A percentile compares a stretch with the other conserved stretches of the same genome.
These are phyloP conservation scores for Xylaria sp. DNA, from an alignment of 2,329 filamentous ascomycete genomes.

Conservation along the genomic window DNA sequence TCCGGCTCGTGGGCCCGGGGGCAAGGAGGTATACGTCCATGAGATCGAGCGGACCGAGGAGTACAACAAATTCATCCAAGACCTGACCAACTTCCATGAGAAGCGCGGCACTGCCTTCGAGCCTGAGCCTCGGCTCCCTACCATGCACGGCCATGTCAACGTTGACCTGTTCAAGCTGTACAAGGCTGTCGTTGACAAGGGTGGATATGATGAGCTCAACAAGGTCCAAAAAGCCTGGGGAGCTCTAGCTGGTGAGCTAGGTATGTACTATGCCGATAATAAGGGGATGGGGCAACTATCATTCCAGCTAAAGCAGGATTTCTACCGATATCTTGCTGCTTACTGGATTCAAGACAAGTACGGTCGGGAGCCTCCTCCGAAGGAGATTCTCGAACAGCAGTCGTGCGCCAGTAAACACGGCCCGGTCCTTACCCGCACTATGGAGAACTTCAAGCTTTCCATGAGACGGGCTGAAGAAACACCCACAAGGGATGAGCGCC, in stretches of 20 bases:
- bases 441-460: conserved; percentile 75
- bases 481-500: conserved; percentile 70
- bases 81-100: conserved; percentile 78
- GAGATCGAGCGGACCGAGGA: conserved; percentile 72
- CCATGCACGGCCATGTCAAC: conserved; percentile 80
- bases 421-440: conserved; percentile 78
- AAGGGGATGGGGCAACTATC: conserved; percentile 74
- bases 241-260: conserved; percentile 79
- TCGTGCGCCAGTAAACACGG: conserved; percentile 85
- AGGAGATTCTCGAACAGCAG: conserved; percentile 83
- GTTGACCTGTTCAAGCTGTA: conserved; percentile 84
- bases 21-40: conserved; percentile 49
- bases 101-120: conserved; percentile 84
- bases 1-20: conserved; percentile 45
- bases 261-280: conserved; percentile 78
- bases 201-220: conserved; percentile 87
- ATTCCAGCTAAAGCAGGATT: conserved; percentile 86
- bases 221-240: conserved; percentile 89
- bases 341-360: conserved; percentile 86
- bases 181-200: conserved; percentile 78
- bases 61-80: conserved; percentile 81
- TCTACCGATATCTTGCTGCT: conserved; percentile 89
- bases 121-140: conserved; percentile 68
- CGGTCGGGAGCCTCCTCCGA: conserved; percentile 83
- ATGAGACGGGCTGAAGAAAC: conserved; percentile 68